Base-by-base conservation (phyloP, 495 filamentous ascomycete genomes). In the Lasiosphaeria ovina region DNA sequence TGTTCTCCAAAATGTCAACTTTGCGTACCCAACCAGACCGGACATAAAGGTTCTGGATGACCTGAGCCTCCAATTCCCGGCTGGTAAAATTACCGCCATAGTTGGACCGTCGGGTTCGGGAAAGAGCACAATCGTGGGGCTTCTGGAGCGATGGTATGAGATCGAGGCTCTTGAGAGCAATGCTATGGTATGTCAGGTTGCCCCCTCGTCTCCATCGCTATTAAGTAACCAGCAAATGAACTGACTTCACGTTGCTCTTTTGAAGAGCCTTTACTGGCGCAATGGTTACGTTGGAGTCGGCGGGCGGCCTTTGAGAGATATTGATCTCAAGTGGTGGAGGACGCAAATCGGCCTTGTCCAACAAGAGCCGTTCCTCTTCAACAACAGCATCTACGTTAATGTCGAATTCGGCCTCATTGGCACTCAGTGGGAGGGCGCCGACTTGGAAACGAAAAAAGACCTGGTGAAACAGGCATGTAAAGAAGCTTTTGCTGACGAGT, bases 21-120 rank as follows among this genome's bases (percentile, higher is more conserved):
- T 90, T 64, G 76, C 83, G 0, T 92, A 91, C 62, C 85, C 88
- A 3, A 81, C 85, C 6, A 74, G 88, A 34, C 80, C 85, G 2
- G 79, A 85, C 40, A 70, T 85, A 36, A 83, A 77, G 42, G 80
- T 89, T 0, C 72, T 83, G 1, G 74, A 79, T 50, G 66, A 82
- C n/a, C 65, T 89, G 31, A 77, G 71, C 48, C 59, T 89, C 6
- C 72, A 66, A 0, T 77, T 90, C 12, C 86, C 88, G 6, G 86
- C 91, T 5, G 92, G 93, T 2, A 91, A 94, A 69, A 86, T 86
- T 16, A 90, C 89, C 16, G 91, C 92, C n/a, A 80, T 97, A 51
- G 89, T 94, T 51, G 89, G 93, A 1, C 83, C 91, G 17, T 89
- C 86, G 1, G 89, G 88, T 5, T 87, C 85, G 16, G 89, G 88